These are phyloP conservation scores for Trichoderma sp. DNA, from an alignment of 2,329 filamentous ascomycete species.

Conservation along the genomic window DNA sequence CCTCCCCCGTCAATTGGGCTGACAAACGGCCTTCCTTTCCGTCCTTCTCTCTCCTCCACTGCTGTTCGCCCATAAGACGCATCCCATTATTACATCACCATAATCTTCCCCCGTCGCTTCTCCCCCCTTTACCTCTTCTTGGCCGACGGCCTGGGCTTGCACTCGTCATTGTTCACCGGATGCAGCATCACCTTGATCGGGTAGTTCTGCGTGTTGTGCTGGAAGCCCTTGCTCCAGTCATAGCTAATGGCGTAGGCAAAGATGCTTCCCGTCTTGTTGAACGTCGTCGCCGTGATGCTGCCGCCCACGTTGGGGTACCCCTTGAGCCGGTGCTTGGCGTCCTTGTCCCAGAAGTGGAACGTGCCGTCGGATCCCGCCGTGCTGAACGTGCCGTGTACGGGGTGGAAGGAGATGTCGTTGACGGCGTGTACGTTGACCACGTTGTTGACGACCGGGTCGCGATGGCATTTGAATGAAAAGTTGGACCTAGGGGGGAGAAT, in stretches of 20 bases:
- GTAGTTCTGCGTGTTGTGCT: conserved; percentile 73
- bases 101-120: not conserved
- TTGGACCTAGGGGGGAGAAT: conserved; percentile 63
- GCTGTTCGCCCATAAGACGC: not conserved
- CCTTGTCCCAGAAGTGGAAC: conserved; percentile 96
- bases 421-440: conserved; percentile 89
- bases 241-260: conserved; percentile 92
- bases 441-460: conserved; percentile 74
- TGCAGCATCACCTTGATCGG: conserved; percentile 86
- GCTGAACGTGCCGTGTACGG: conserved; percentile 95
- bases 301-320: conserved; percentile 84
- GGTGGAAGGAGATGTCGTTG: conserved; percentile 98
- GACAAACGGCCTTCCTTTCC: not conserved
- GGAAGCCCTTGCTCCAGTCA: conserved; percentile 97
- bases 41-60: conserved; percentile 1
- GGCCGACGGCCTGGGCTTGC: conserved; percentile 61
- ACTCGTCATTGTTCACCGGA: conserved; percentile 65
- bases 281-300: conserved; percentile 87
- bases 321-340: conserved; percentile 85
- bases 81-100: conserved; percentile 13
- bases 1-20: not conserved
- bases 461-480: conserved; percentile 99
- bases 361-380: conserved; percentile 94
- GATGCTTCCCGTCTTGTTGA: conserved; percentile 81
- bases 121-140: conserved; percentile 57